A percentile compares a stretch with the other conserved stretches of the same genome.
phyloP scores from a whole-genome alignment of 768 basidiomycete genomes.

The Hygrophoropsis aurantiaca region DNA sequence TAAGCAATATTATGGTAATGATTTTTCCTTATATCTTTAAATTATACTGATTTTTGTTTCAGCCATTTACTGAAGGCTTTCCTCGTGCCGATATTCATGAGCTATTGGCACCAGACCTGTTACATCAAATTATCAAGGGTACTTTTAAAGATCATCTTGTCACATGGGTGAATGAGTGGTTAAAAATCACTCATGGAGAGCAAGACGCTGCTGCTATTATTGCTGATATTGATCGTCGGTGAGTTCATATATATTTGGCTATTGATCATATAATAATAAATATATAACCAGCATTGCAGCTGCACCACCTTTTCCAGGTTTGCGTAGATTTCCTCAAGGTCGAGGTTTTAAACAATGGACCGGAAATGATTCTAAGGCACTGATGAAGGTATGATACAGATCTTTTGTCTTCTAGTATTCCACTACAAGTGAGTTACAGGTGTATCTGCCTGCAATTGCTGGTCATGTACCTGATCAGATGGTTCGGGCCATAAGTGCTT shows the following conservation, averaged over 20 bases:
- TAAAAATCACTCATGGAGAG: too few relatives aligned
- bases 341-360: constrained; percentile 40
- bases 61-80: constrained; percentile 3
- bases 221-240: constrained; percentile 5
- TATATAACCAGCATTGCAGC: constrained; percentile 29
- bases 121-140: too few relatives aligned
- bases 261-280: constrained; percentile 10
- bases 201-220: background rate
- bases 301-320: constrained; percentile 25
- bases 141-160: too few relatives aligned
- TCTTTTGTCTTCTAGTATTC: background rate
- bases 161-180: too few relatives aligned
- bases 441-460: constrained; percentile 33
- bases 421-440: too few relatives aligned
- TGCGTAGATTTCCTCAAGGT: too few relatives aligned
- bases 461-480: too few relatives aligned
- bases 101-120: too few relatives aligned
- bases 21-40: too few relatives aligned
- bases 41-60: background rate
- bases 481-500: constrained; percentile 19
- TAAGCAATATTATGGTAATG: constrained; percentile 30
- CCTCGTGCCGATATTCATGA: too few relatives aligned
- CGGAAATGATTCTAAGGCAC: constrained; percentile 36
- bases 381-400: constrained; percentile 13
- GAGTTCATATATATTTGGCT: too few relatives aligned